Percentiles rank a stretch among this genome's conserved stretches.
phyloP scores from a whole-genome alignment of 2,329 filamentous ascomycete genomes.

The Hortaea werneckii region DNA sequence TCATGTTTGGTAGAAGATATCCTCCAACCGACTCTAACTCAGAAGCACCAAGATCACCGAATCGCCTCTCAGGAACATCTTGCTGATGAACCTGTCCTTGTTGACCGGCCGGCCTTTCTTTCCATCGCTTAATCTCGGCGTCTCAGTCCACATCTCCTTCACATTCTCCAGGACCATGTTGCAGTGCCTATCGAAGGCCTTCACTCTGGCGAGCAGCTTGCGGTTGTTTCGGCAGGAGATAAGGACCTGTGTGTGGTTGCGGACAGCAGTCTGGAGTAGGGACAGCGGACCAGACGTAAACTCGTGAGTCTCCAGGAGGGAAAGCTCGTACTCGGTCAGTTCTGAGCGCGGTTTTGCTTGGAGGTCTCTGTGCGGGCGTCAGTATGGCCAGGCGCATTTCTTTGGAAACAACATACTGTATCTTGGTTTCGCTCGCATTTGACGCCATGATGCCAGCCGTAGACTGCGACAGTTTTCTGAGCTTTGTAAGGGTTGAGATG shows the following conservation, averaged over 20 bases:
- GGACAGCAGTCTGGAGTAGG: constrained; percentile 92
- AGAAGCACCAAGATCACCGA: constrained; percentile 79
- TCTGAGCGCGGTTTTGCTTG: constrained; percentile 80
- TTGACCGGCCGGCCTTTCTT: constrained; percentile 88
- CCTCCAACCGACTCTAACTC: constrained; percentile 3
- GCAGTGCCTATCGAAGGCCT: constrained; percentile 97
- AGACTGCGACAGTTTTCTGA: no score
- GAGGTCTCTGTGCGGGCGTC: constrained; percentile 57
- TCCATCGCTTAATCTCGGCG: constrained; percentile 67
- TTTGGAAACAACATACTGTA: constrained; percentile 27
- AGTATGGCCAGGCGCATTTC: constrained; percentile 9
- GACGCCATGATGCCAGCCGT: constrained; percentile 15
- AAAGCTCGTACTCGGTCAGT: constrained; percentile 89
- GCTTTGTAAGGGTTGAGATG: no score
- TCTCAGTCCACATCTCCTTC: constrained; percentile 99
- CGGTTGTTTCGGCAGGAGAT: constrained; percentile 98
- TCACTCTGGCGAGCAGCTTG: constrained; percentile 92
- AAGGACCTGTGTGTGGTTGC: constrained; percentile 87
- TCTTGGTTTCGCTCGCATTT: constrained; percentile 29
- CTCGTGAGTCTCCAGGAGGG: constrained; percentile 69
- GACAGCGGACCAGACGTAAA: constrained; percentile 74
- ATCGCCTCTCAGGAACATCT: constrained; percentile 88
- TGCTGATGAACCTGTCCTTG: constrained; percentile 97
- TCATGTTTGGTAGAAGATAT: no score
- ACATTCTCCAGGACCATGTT: constrained; percentile 98